Evolutionary conservation across 345 rosid species (phyloP).

Genomic region (Eucalyptus pauciflora): DNA sequence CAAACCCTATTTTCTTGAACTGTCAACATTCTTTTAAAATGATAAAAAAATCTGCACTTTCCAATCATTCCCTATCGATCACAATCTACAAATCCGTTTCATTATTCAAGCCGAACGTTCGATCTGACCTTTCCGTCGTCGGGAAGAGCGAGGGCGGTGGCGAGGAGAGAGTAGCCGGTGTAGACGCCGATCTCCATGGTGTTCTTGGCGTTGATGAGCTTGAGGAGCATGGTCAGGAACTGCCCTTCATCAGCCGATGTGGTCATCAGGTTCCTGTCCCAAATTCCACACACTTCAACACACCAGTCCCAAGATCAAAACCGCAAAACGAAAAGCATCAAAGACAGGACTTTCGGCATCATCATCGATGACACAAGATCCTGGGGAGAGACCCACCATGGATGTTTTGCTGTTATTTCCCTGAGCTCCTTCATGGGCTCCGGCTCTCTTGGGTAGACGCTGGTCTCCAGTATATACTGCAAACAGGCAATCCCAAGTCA

Average conservation of each 20-base stretch:
- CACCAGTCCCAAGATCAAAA: background rate
- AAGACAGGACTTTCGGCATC: background rate
- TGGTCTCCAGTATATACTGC: constrained; percentile 93
- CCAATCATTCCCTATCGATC: background rate
- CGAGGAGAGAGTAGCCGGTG: constrained; percentile 95
- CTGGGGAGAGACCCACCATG: constrained; percentile 41
- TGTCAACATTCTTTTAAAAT: background rate
- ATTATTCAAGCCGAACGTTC: background rate
- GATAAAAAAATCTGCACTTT: background rate
- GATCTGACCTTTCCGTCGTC: constrained; percentile 71
- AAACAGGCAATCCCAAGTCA: background rate
- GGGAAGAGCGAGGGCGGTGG: constrained; percentile 97
- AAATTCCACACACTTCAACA: background rate
- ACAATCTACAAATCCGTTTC: background rate
- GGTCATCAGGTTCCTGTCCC: constrained; percentile 83
- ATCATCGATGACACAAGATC: background rate
- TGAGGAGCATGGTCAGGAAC: constrained; percentile 82
- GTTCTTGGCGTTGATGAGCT: constrained; percentile 96
- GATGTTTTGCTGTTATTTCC: constrained; percentile 90
- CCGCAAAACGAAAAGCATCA: background rate
- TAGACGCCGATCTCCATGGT: constrained; percentile 99
- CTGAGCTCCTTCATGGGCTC: constrained; percentile 95
- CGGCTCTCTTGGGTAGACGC: constrained; percentile 96
- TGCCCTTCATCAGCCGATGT: constrained; percentile 99
- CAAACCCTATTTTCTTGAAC: background rate